Percentiles rank a stretch among this genome's conserved stretches.
Conservation (phyloP, 2,329 filamentous ascomycete species). For the Trichoderma atroviride region DNA sequence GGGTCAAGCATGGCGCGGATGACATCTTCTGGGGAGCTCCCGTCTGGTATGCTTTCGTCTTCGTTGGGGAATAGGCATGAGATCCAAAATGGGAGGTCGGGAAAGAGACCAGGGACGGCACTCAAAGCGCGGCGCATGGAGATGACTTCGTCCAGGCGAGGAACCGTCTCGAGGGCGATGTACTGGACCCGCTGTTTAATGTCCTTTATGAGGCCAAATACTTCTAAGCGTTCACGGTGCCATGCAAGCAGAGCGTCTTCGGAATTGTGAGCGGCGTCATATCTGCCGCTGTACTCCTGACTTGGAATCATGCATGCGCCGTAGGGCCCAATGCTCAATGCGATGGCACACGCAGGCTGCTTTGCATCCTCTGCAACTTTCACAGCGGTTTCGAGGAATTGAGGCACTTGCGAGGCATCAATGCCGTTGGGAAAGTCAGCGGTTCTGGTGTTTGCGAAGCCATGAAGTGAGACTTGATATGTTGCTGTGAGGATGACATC, state of each 20-base stretch:
- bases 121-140: conserved; percentile 55
- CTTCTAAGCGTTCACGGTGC: conserved; percentile 57
- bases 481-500: conserved; percentile 69
- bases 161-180: conserved; percentile 68
- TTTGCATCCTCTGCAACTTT: conserved; percentile 45
- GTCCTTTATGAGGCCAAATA: conserved; percentile 50
- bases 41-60: conserved; percentile 58
- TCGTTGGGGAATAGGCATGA: conserved; percentile 64
- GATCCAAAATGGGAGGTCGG: conserved; percentile 57
- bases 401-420: conserved; percentile 41
- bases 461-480: conserved; percentile 63
- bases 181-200: conserved; percentile 51
- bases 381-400: conserved; percentile 49
- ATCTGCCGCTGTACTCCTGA: conserved; percentile 66
- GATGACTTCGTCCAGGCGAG: conserved; percentile 62
- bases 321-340: conserved; percentile 66
- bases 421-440: conserved; percentile 49
- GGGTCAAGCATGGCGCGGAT: conserved; percentile 45
- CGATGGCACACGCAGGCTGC: conserved; percentile 44
- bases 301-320: conserved; percentile 68
- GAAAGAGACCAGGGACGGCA: conserved; percentile 33
- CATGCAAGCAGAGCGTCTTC: conserved; percentile 53
- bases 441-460: conserved; percentile 55
- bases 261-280: conserved; percentile 53
- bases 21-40: conserved; percentile 45